Conservation (phyloP, 805 yeast genomes). For the Yamadazyma phyllophila region DNA sequence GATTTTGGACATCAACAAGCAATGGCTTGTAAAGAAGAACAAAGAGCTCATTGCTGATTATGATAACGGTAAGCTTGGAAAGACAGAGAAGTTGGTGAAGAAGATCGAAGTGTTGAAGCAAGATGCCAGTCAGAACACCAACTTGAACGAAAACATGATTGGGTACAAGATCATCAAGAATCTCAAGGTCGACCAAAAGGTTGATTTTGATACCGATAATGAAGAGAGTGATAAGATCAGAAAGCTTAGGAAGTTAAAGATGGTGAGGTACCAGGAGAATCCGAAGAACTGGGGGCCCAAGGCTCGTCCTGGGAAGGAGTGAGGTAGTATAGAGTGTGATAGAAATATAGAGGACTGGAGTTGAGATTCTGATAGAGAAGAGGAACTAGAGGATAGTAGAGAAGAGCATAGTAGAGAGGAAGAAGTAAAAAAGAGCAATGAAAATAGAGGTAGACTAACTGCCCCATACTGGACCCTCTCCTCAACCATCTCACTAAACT, state of each 20-base stretch:
- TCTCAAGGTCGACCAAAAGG: constrained; percentile 24
- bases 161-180: constrained; percentile 57
- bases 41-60: constrained; percentile 22
- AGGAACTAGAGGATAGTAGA: too few species aligned
- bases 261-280: constrained; percentile 86
- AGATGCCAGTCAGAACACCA: constrained; percentile 37
- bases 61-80: constrained; percentile 14
- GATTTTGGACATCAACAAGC: constrained; percentile 68
- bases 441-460: too few species aligned
- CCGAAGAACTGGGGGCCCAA: constrained; percentile 99
- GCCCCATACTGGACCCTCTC: too few species aligned
- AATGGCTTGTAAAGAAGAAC: constrained; percentile 48
- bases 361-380: too few species aligned
- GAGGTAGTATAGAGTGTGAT: not conserved
- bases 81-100: constrained; percentile 12
- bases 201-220: constrained; percentile 61
- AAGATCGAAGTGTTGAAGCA: constrained; percentile 22
- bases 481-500: too few species aligned
- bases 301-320: constrained; percentile 57
- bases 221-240: constrained; percentile 57
- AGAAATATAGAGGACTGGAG: too few species aligned
- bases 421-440: too few species aligned
- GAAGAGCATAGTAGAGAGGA: too few species aligned
- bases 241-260: constrained; percentile 66
- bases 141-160: constrained; percentile 32